Evolutionary conservation across 1,284 basidiomycete species (phyloP), one percentile per base, ranked within the genome.

Genomic region (Gomphus bonarii): DNA sequence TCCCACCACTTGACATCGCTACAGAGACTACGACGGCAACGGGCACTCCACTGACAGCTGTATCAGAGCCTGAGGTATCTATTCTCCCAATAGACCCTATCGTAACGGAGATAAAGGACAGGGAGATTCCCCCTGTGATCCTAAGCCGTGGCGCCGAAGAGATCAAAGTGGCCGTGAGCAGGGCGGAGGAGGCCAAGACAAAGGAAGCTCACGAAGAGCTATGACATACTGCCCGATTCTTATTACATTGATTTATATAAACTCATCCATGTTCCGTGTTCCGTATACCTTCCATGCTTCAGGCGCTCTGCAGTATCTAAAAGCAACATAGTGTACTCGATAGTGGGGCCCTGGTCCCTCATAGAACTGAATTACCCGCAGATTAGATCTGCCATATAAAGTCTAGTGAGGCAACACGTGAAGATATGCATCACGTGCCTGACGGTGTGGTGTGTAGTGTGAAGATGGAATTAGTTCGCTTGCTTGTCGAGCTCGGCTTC

Each of bases 81-180:
- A 58, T 58, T 36, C 42, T 53, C 14, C 56, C 56, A 3, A 53
- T 58, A 10, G 56, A 36, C 5, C 43, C 54, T 31, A 30, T 31
- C 43, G 12, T 14, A 18, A 12, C 25, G 3, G 49, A 38, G 33
- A 43, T 30, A 30, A 43, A 25, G 38, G 51, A 31, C 18, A 25
- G 10, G 42, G 31, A 43, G 30, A 25, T 53, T n/a, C 50, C 50
- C 33, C 38, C 49, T 33, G 50, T 35, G 20, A 46, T 52, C 5
- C 44, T 51, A 6, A 58, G 50, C 50, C 50, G 50, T 2, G 50
- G 31, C 28, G 38, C 56, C n/a, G 56, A 43, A 33, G 56, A 58
- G 28, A 30, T 58, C 20, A 43, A 30, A 18, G 38, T 11, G 18
- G 56, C 56, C 9, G 33, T 47, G 31, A 50, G 48, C 33, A 57